Percentiles rank a stretch among this genome's conserved stretches.
These are phyloP conservation scores for Mediolabrus comicus DNA, from an alignment of 108 stramenopile genomes.

Conservation along the genomic window DNA sequence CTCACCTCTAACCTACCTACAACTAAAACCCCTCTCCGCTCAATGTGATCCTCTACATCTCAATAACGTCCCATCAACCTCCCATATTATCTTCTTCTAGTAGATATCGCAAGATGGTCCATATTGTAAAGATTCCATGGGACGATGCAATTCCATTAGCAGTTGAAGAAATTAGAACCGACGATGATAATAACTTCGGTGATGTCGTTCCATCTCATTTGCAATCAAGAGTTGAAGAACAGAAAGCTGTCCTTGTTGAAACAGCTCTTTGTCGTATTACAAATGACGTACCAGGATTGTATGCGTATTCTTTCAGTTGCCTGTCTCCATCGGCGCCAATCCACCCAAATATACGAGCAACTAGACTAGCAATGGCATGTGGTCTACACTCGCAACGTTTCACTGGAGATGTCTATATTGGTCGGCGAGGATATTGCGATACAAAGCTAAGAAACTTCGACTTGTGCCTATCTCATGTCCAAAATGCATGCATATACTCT, in stretches of 20 bases:
- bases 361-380: conserved; percentile 82
- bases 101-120: not conserved
- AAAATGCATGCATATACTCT: conserved; percentile 23
- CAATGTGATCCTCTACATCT: not conserved
- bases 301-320: conserved; percentile 21
- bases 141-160: not conserved
- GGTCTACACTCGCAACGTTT: conserved; percentile 65
- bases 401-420: conserved; percentile 55
- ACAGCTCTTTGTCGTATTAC: conserved; percentile 11
- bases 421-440: conserved; percentile 35
- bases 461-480: conserved; percentile 14
- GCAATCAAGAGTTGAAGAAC: not conserved
- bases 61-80: too few species aligned
- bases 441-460: conserved; percentile 34
- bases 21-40: not conserved
- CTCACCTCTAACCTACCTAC: too few species aligned
- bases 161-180: conserved; percentile 1
- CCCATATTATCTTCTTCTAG: too few species aligned
- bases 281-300: conserved; percentile 8
- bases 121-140: conserved; percentile 9
- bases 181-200: conserved; percentile 1
- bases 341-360: conserved; percentile 67
- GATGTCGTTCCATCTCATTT: conserved; percentile 19
- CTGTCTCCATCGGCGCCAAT: not conserved
- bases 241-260: conserved; percentile 10